phyloP scores from a whole-genome alignment of 345 rosid genomes.

The Populus alba region DNA sequence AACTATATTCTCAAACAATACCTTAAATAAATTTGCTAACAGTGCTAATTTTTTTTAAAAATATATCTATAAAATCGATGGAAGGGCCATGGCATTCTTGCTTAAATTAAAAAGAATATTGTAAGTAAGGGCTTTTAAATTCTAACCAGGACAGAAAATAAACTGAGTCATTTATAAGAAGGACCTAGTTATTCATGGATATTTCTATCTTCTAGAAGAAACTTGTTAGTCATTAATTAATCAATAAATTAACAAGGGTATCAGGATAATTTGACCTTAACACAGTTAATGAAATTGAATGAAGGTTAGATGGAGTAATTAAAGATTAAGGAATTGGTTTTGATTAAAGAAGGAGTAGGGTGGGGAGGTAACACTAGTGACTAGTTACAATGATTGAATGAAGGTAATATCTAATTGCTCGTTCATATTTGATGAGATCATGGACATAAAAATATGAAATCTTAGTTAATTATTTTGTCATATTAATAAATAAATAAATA shows the following conservation, averaged over 20 bases:
- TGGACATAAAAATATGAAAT: not conserved
- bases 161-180: not conserved
- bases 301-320: not conserved
- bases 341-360: not conserved
- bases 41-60: too few relatives aligned
- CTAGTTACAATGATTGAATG: too few relatives aligned
- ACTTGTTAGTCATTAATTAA: not conserved
- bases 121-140: not conserved
- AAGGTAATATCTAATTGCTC: too few relatives aligned
- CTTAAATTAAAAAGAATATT: not conserved
- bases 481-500: too few relatives aligned
- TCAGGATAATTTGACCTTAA: not conserved
- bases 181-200: not conserved
- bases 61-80: too few relatives aligned
- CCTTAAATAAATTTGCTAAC: too few relatives aligned
- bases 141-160: not conserved
- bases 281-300: not conserved
- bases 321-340: too few relatives aligned
- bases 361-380: too few relatives aligned
- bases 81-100: not conserved
- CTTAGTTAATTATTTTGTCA: too few relatives aligned
- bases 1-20: too few relatives aligned
- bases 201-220: not conserved
- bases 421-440: constrained; percentile 16
- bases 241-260: not conserved